phyloP scores from a whole-genome alignment of 805 yeast species.

The Metschnikowia sp. region DNA sequence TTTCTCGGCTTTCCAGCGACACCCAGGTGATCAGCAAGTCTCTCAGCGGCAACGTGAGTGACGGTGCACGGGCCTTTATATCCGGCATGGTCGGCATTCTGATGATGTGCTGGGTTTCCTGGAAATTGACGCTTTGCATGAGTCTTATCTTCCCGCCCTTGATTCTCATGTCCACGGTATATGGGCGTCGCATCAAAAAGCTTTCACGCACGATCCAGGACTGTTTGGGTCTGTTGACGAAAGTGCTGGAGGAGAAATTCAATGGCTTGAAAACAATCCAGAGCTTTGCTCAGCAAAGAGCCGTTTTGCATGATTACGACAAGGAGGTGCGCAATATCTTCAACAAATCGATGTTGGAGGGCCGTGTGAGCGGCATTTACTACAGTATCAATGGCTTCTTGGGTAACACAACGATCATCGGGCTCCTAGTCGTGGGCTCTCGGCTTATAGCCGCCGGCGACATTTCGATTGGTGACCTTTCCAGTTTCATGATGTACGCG shows the following conservation, averaged over 20 bases:
- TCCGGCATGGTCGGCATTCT: conserved; percentile 83
- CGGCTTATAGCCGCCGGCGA: conserved; percentile 74
- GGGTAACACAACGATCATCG: conserved; percentile 79
- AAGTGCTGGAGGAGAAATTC: conserved; percentile 88
- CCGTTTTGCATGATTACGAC: conserved; percentile 74
- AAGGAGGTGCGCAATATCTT: conserved; percentile 63
- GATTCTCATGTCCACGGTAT: conserved; percentile 71
- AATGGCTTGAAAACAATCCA: conserved; percentile 85
- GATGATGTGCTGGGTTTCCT: conserved; percentile 87
- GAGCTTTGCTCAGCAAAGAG: conserved; percentile 79
- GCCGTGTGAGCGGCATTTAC: conserved; percentile 69
- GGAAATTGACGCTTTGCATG: conserved; percentile 81
- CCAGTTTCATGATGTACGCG: conserved; percentile 93
- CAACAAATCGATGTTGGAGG: conserved; percentile 74
- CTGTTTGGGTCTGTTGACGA: conserved; percentile 80
- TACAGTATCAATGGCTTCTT: conserved; percentile 78
- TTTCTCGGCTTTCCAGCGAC: conserved; percentile 83
- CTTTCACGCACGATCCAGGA: conserved; percentile 77
- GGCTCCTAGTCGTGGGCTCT: conserved; percentile 76
- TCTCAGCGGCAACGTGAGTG: conserved; percentile 83
- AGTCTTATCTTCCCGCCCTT: conserved; percentile 79
- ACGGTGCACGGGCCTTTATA: conserved; percentile 82
- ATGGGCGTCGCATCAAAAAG: conserved; percentile 74
- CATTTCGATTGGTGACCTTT: conserved; percentile 80
- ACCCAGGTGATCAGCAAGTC: conserved; percentile 84